These are phyloP conservation scores for Alternaria atra DNA, from an alignment of 2,329 filamentous ascomycete genomes.

Conservation along the genomic window DNA sequence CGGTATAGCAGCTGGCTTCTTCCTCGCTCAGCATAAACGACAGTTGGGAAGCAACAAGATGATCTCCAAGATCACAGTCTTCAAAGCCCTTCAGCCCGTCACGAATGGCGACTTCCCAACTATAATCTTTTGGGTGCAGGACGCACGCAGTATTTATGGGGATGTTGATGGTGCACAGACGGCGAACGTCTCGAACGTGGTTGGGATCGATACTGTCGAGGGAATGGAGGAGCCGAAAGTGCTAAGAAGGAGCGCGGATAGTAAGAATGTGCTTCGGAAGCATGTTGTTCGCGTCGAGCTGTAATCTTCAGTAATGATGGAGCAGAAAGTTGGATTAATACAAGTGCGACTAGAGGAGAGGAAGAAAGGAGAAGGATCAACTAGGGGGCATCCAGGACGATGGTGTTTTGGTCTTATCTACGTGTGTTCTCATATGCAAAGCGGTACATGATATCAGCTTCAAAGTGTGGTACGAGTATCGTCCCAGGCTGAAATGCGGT, in stretches of 20 bases:
- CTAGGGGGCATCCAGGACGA: neutral
- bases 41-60: neutral
- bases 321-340: neutral
- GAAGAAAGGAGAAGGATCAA: neutral
- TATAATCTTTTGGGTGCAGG: neutral
- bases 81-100: neutral
- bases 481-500: neutral
- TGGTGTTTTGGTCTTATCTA: neutral
- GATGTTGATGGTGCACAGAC: neutral
- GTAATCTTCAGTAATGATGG: neutral
- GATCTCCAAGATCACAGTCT: conserved; percentile 3
- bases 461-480: neutral
- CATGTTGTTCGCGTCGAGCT: neutral
- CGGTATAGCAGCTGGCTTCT: conserved; percentile 4
- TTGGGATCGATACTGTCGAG: neutral
- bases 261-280: neutral
- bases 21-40: conserved; percentile 12
- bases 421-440: neutral
- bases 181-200: neutral
- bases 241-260: neutral
- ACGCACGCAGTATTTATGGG: neutral
- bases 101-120: neutral
- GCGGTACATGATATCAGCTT: neutral
- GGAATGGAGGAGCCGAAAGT: neutral
- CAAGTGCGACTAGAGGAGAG: neutral